Conservation (phyloP, 495 filamentous ascomycete species). For the Trichoderma erinaceum region DNA sequence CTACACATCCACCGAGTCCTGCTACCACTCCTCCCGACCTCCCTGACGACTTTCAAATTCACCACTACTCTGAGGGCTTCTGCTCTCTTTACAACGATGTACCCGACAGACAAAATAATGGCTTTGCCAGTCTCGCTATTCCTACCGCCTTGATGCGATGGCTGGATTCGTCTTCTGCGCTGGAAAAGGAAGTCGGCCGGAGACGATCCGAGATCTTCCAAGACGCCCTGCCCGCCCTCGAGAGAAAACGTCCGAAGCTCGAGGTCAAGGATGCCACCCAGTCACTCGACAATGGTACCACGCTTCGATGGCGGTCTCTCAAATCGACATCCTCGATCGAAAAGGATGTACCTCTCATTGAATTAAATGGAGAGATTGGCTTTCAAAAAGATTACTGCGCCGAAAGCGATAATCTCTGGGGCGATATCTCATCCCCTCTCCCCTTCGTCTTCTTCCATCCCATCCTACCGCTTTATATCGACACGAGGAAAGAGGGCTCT, state of each 20-base stretch:
- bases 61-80: conserved; percentile 66
- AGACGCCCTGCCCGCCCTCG: not conserved
- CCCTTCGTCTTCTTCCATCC: conserved; percentile 83
- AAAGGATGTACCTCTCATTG: conserved; percentile 67
- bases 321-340: conserved; percentile 51
- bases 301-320: conserved; percentile 64
- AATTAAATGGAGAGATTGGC: conserved; percentile 82
- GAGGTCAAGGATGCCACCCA: conserved; percentile 42
- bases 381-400: conserved; percentile 69
- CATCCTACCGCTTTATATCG: conserved; percentile 79
- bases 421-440: conserved; percentile 67
- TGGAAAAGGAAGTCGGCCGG: conserved; percentile 39
- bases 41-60: conserved; percentile 47
- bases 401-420: conserved; percentile 69
- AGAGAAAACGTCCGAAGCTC: conserved; percentile 27
- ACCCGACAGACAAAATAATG: conserved; percentile 53
- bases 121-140: conserved; percentile 62
- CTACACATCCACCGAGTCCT: conserved; percentile 48
- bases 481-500: conserved; percentile 79
- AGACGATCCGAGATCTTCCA: conserved; percentile 43
- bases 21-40: conserved; percentile 52
- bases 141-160: conserved; percentile 63
- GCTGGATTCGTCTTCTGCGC: conserved; percentile 56
- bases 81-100: conserved; percentile 60
- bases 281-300: conserved; percentile 27